Percentiles rank a stretch among this genome's conserved stretches.
Conservation (phyloP, 2,329 filamentous ascomycete species). For the Sporothrix luriei region DNA sequence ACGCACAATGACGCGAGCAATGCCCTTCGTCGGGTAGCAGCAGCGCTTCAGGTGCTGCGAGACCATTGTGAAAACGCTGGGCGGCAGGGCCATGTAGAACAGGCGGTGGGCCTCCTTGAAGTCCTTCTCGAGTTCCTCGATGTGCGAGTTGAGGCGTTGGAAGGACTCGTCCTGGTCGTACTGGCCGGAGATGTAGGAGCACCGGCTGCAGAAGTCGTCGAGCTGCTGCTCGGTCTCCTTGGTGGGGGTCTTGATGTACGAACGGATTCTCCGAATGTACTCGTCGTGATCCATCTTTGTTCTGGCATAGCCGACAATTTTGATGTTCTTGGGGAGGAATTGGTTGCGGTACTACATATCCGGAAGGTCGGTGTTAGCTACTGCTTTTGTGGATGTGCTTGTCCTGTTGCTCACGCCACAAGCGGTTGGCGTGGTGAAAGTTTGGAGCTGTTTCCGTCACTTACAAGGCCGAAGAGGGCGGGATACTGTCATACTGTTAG, state of each 20-base stretch:
- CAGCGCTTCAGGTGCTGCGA: slow-evolving; percentile 96
- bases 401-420: neutral
- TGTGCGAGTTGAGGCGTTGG: slow-evolving; percentile 77
- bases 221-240: slow-evolving; percentile 97
- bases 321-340: slow-evolving; percentile 95
- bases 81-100: slow-evolving; percentile 99
- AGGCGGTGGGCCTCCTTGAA: slow-evolving; percentile 84
- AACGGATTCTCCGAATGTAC: slow-evolving; percentile 90
- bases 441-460: slow-evolving; percentile 46
- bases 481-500: slow-evolving; percentile 69
- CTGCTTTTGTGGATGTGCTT: neutral
- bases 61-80: slow-evolving; percentile 96
- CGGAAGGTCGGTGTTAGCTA: slow-evolving; percentile 22
- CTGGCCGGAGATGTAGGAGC: slow-evolving; percentile 93
- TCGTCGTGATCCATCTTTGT: slow-evolving; percentile 99
- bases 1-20: slow-evolving; percentile 85
- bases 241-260: slow-evolving; percentile 97
- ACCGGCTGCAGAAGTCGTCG: slow-evolving; percentile 82
- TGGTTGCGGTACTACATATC: slow-evolving; percentile 84
- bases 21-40: slow-evolving; percentile 89
- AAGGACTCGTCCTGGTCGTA: slow-evolving; percentile 98
- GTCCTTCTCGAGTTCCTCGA: slow-evolving; percentile 81
- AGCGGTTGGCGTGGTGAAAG: neutral
- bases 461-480: slow-evolving; percentile 93
- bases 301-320: slow-evolving; percentile 96